phyloP scores from a whole-genome alignment of 495 filamentous ascomycete genomes.

The Aspergillus haitiensis region DNA sequence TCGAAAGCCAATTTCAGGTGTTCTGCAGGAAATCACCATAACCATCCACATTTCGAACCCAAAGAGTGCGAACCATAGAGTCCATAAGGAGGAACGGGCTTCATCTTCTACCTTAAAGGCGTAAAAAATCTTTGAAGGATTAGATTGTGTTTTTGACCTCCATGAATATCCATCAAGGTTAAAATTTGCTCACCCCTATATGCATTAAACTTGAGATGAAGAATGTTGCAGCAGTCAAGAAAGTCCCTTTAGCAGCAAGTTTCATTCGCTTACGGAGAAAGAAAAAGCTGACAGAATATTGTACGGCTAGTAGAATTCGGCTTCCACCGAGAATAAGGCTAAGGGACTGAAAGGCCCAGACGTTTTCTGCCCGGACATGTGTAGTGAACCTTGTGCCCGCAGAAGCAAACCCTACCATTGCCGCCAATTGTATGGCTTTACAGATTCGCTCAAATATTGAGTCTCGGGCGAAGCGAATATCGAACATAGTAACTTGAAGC shows the following conservation, averaged over 20 bases:
- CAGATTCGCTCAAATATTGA: constrained; percentile 64
- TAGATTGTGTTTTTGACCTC: constrained; percentile 2
- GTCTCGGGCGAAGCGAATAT: constrained; percentile 68
- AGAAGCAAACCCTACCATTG: constrained; percentile 65
- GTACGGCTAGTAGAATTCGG: constrained; percentile 55
- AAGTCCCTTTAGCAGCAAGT: constrained; percentile 30
- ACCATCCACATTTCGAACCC: constrained; percentile 54
- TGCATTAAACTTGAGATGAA: constrained; percentile 49
- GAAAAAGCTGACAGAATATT: constrained; percentile 54
- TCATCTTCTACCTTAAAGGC: constrained; percentile 32
- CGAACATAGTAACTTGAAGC: constrained; percentile 66
- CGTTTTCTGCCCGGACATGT: constrained; percentile 44
- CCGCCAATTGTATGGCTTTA: constrained; percentile 62
- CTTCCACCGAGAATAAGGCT: constrained; percentile 60
- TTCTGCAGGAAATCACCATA: constrained; percentile 55
- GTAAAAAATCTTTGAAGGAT: constrained; percentile 37
- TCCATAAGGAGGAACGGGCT: constrained; percentile 45
- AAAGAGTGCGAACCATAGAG: constrained; percentile 60
- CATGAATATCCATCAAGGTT: not conserved
- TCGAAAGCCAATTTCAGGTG: constrained; percentile 60
- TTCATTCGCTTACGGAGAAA: constrained; percentile 45
- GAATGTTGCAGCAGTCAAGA: constrained; percentile 44
- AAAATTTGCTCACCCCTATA: constrained; percentile 44
- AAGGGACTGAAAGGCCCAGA: constrained; percentile 48
- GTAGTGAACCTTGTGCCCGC: constrained; percentile 57